Evolutionary conservation across 371 early-diverging fungal species (phyloP).

Genomic region (Rhizopus delemar): DNA sequence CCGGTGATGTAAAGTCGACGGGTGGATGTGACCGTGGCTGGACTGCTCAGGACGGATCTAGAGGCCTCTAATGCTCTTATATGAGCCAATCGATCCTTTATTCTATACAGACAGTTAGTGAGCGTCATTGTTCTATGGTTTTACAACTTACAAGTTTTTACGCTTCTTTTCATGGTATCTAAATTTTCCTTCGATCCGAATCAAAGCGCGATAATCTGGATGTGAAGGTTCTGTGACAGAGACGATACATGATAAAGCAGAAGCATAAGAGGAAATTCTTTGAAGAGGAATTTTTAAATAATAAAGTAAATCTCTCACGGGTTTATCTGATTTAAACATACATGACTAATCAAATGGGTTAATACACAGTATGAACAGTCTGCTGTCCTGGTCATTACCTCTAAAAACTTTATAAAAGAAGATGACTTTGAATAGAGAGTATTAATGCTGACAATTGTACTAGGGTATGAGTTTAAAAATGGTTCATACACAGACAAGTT

Average conservation of each 20-base stretch:
- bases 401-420: conserved; percentile 24
- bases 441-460: conserved; percentile 25
- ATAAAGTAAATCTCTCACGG: conserved; percentile 9
- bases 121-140: background rate
- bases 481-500: conserved; percentile 18
- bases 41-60: conserved; percentile 13
- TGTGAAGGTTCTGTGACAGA: conserved; percentile 22
- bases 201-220: conserved; percentile 19
- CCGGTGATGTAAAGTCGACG: conserved; percentile 19
- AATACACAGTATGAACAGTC: background rate
- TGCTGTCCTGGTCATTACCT: conserved; percentile 12
- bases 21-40: conserved; percentile 14
- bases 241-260: conserved; percentile 8
- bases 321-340: background rate
- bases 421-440: conserved; percentile 20
- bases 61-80: conserved; percentile 20
- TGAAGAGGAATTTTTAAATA: conserved; percentile 20
- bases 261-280: conserved; percentile 8
- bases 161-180: conserved; percentile 8
- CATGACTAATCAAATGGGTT: background rate
- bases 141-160: conserved; percentile 13
- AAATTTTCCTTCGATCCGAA: conserved; percentile 12
- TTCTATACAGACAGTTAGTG: conserved; percentile 7
- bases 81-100: conserved; percentile 23
- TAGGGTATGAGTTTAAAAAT: conserved; percentile 21